These are phyloP conservation scores for Pseudogymnoascus sp. DNA, from an alignment of 2,329 filamentous ascomycete genomes.

Conservation along the genomic window DNA sequence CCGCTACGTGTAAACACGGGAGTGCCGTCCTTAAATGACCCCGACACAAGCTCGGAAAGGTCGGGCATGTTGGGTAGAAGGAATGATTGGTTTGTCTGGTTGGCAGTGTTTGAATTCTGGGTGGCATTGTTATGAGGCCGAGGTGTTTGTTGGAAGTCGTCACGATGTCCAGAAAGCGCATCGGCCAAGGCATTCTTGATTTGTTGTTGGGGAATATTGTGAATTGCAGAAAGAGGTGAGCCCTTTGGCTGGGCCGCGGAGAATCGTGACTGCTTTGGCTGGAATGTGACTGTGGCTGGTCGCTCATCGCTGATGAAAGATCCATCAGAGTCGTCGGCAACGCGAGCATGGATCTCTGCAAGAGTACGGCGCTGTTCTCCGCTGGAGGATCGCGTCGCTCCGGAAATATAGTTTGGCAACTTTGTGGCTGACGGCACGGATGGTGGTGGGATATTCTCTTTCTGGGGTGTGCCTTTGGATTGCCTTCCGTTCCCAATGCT, in stretches of 20 bases:
- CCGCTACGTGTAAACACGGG: slow-evolving; percentile 42
- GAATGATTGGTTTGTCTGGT: slow-evolving; percentile 51
- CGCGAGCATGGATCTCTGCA: slow-evolving; percentile 48
- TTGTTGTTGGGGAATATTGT: slow-evolving; percentile 14
- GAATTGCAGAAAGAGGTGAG: slow-evolving; percentile 32
- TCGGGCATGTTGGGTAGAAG: slow-evolving; percentile 54
- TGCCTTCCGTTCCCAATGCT: slow-evolving; percentile 10
- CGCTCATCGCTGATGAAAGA: slow-evolving; percentile 44
- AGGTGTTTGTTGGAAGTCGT: slow-evolving; percentile 14
- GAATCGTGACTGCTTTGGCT: slow-evolving; percentile 49
- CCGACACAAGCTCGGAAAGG: slow-evolving; percentile 53
- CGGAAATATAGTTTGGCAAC: slow-evolving; percentile 21
- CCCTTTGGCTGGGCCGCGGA: slow-evolving; percentile 34
- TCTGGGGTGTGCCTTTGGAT: slow-evolving; percentile 24
- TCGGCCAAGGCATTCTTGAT: slow-evolving; percentile 12
- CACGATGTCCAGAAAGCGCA: slow-evolving; percentile 3
- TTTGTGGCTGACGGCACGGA: background rate
- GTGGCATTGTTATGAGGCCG: slow-evolving; percentile 21
- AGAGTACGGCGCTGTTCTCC: slow-evolving; percentile 40
- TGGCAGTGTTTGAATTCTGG: slow-evolving; percentile 34
- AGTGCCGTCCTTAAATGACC: slow-evolving; percentile 29
- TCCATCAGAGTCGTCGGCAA: slow-evolving; percentile 44
- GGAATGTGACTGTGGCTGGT: slow-evolving; percentile 33
- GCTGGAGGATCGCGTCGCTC: slow-evolving; percentile 26
- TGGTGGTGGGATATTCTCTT: slow-evolving; percentile 30